phyloP scores from a whole-genome alignment of 1,284 basidiomycete genomes.

The Cryptococcus sp. region DNA sequence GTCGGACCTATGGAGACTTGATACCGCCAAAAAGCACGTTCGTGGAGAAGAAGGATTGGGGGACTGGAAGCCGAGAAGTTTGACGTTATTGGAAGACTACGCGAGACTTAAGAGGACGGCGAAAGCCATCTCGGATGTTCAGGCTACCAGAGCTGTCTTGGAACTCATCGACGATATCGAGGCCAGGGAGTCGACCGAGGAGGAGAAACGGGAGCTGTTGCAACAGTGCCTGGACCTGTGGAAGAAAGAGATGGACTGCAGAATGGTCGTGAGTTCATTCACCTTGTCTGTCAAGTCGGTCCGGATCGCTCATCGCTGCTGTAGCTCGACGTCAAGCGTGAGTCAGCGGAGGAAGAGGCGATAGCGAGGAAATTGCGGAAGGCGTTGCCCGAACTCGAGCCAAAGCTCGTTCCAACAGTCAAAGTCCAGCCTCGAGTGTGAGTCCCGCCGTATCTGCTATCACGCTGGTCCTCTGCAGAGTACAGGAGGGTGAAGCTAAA shows the following conservation, averaged over 20 bases:
- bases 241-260: conserved; percentile 77
- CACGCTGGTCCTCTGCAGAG: conserved; percentile 1
- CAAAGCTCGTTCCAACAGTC: conserved; percentile 47
- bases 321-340: conserved; percentile 54
- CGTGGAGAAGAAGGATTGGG: conserved; percentile 79
- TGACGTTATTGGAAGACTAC: conserved; percentile 85
- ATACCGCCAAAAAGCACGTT: conserved; percentile 92
- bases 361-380: conserved; percentile 56
- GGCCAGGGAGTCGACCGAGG: conserved; percentile 57
- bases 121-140: conserved; percentile 78
- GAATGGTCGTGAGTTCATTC: conserved; percentile 63
- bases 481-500: conserved; percentile 3
- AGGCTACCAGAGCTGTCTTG: conserved; percentile 78
- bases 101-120: conserved; percentile 69
- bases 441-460: conserved; percentile 24
- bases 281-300: neutral
- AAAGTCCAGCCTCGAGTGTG: conserved; percentile 72
- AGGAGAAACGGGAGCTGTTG: conserved; percentile 64
- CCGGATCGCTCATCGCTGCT: no score
- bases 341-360: conserved; percentile 56
- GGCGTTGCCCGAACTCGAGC: conserved; percentile 54
- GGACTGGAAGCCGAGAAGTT: conserved; percentile 83
- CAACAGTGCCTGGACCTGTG: conserved; percentile 71
- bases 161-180: conserved; percentile 30
- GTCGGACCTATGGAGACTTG: conserved; percentile 88